Evolutionary conservation across 768 basidiomycete species (phyloP), one percentile per base, ranked within the genome.

Genomic region (Royoungia palumana): DNA sequence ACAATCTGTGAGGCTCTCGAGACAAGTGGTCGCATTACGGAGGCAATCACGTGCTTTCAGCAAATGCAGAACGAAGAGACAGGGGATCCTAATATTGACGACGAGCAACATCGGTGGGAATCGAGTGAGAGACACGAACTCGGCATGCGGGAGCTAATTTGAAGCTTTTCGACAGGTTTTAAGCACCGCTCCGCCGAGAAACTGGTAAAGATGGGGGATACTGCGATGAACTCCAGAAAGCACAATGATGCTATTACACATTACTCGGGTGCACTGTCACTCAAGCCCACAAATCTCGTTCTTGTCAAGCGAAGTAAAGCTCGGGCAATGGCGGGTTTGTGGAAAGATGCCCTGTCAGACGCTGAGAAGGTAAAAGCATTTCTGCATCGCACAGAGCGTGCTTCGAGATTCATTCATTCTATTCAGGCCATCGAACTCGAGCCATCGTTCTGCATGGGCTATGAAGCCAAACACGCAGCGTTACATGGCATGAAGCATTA

Each of bases 331-430:
- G 35, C n/a, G 25, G 34, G 36, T n/a, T 19, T 24, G 35, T 53
- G 47, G 51, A 37, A 36, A 5, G 46, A 44, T n/a, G 51, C 41
- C 5, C 30, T 52, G 36, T 6, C 25, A 6, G 51, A 52, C 35
- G 46, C 41, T 8, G 30, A 52, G 10, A 30, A 43, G 46, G 51
- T 47, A 43, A 20, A 41, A 30, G 13, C 10, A 28, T 14, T 35
- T 20, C 7, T 37, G 35, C n/a, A 13, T 37, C n/a, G 32, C 9
- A 32, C 22, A 14, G 9, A 14, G 16, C 16, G 30, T 8, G 21
- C 8, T 21, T 24, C 6, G 14, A 30, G 9, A 19, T 30, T 11
- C 12, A 37, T 13, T 13, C 8, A 32, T 25, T 4, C 24, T 1
- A 10, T 12, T 5, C 11, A 41, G 46, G 20, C 35, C 17, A 34